Base-by-base conservation (phyloP, 305 asterid genomes). In the Ilex paraguariensis region DNA sequence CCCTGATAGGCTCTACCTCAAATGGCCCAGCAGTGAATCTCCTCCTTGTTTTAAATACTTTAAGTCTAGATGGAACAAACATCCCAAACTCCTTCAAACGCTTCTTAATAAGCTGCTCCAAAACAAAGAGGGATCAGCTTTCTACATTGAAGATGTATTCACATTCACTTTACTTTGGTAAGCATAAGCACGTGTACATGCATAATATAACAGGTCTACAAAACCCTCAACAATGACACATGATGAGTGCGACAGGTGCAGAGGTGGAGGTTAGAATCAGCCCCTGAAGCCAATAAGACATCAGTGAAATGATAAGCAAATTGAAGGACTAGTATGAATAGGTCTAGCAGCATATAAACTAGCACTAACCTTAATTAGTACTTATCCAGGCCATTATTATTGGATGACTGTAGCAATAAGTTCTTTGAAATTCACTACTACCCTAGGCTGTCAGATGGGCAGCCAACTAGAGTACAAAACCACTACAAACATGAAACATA, bases 21-120 rank as follows among this genome's bases (percentile, higher is more conserved):
- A 94, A 94, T 39, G 99, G 99, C 54, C 99, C 99, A 51, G 99
- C 99, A 69, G 67, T 81, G 76, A 94, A 94, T 75, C 76, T 88
- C 77, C 76, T 88, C 66, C 79, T 76, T 52, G 92, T 88, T 74
- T 82, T 90, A 68, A 94, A 94, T 80, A 79, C 75, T 79, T 88
- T 90, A 65, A 94, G 96, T 80, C 96, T 84, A 70, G 97, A 94
- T 50, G 97, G 95, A 73, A 94, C 83, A 71, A 94, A 90, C 64
- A 94, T 82, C 73, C 95, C 97, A 72, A 80, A 94, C 82, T 93
- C 99, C 82, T 93, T 93, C 69, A 93, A 73, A 15, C 97, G 87
- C 84, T 84, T 93, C 74, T 90, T 90, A 54, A 93, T 88, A 73
- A 93, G 97, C 99, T 93, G 94, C 59, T 62, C 59, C 67, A 67